These are phyloP conservation scores for Saccharum hybrid DNA, from an alignment of 202 grass and related monocot species.

Conservation along the genomic window DNA sequence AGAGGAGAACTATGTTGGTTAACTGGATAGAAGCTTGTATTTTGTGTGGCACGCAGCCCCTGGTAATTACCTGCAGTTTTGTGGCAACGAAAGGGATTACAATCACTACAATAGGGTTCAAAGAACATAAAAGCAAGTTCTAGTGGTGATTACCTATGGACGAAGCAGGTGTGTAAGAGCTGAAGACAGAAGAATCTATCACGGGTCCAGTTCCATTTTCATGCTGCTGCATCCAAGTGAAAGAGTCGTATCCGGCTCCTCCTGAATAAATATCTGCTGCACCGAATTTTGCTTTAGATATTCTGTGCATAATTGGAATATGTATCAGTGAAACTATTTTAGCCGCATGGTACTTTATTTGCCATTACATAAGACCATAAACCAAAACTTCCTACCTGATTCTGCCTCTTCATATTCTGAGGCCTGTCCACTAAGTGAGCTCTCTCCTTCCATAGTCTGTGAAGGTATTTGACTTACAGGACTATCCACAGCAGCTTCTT, in stretches of 20 bases:
- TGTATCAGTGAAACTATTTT: constrained; percentile 89
- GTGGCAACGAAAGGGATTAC: constrained; percentile 2
- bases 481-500: constrained; percentile 56
- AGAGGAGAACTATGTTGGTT: constrained; percentile 38
- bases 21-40: constrained; percentile 33
- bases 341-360: constrained; percentile 35
- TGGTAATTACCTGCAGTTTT: constrained; percentile 48
- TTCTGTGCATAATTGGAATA: constrained; percentile 94
- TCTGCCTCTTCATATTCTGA: constrained; percentile 79
- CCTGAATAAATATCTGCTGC: constrained; percentile 73
- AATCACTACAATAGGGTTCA: constrained; percentile 16
- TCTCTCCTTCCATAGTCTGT: constrained; percentile 78
- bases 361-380: constrained; percentile 37
- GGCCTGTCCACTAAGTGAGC: constrained; percentile 71
- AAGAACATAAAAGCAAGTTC: constrained; percentile 11
- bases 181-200: constrained; percentile 58
- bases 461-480: constrained; percentile 68
- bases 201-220: constrained; percentile 79
- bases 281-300: constrained; percentile 94
- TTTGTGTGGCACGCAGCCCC: constrained; percentile 37
- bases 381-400: constrained; percentile 56
- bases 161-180: constrained; percentile 34
- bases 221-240: constrained; percentile 71
- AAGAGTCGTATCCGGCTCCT: constrained; percentile 87
- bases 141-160: constrained; percentile 39